Evolutionary conservation across 768 basidiomycete genomes (phyloP), one percentile per base, ranked within the genome.

Genomic region (Suillus spraguei): DNA sequence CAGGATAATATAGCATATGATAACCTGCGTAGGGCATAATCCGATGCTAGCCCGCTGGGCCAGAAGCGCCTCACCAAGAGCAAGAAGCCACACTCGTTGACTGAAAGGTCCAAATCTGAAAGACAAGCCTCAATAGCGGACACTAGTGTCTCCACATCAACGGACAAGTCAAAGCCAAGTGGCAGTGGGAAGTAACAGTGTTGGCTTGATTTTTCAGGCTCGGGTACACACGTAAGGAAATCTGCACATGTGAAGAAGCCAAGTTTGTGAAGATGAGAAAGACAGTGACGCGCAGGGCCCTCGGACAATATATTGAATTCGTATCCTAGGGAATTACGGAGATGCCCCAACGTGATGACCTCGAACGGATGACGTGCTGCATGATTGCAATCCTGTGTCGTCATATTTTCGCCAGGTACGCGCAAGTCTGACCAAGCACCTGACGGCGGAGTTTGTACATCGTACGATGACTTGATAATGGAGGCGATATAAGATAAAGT

Each of bases 71-170:
- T 82, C 6, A 80, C 77, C n/a, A 95, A 77, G 17, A 94, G 76
- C 9, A 92, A 73, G 62, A 94, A 83, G 2, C 88, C 92, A 42
- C 82, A 78, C 74, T 95, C 93, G 68, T 92, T 91, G 33, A 87
- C 80, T 4, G 88, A 84, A 35, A 95, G 77, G 72, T 93, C 87
- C 32, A 92, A 71, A 68, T 92, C 90, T 6, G 80, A 77, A 28
- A 95, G 77, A 67, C 87, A 89, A 5, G 84, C 83, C 71, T 93
- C 92, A 33, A 93, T 84, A 5, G 89, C 82, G 8, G 86, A 81
- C 22, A 92, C 84, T 35, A 95, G 78, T 0, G 82, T 84, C 69
- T 94, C 92, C 8, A 94, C 90, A 53, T 87, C 86, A 20, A 81
- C 80, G 1, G 91, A 89, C 14, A 87, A 75, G 66, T 94, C 92